phyloP scores from a whole-genome alignment of 108 stramenopile genomes.

The Tribonema minus region DNA sequence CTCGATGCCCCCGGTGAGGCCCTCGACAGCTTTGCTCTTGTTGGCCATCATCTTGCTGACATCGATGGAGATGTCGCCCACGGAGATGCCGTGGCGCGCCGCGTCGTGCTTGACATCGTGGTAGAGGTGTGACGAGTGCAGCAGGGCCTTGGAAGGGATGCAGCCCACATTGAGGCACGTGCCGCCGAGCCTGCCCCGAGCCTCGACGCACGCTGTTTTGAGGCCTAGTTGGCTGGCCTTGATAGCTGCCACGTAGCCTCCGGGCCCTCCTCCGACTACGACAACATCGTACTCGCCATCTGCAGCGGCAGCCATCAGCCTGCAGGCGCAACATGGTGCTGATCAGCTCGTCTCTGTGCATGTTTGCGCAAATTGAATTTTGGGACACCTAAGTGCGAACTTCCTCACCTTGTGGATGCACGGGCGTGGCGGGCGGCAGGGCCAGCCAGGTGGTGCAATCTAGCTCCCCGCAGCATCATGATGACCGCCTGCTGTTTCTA shows the following conservation, averaged over 20 bases:
- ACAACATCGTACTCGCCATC: slow-evolving; percentile 62
- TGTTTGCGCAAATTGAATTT: too few relatives aligned
- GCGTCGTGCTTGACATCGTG: slow-evolving; percentile 91
- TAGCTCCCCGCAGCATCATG: too few relatives aligned
- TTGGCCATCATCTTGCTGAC: slow-evolving; percentile 79
- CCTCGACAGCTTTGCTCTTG: slow-evolving; percentile 85
- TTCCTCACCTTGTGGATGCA: too few relatives aligned
- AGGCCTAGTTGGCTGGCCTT: slow-evolving; percentile 95
- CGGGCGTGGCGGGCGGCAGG: too few relatives aligned
- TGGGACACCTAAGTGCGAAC: too few relatives aligned
- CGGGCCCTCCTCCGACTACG: slow-evolving; percentile 90
- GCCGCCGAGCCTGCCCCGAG: slow-evolving; percentile 83
- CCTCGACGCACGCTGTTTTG: slow-evolving; percentile 97
- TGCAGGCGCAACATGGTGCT: too few relatives aligned
- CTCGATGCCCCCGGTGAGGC: slow-evolving; percentile 98
- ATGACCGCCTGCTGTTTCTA: too few relatives aligned
- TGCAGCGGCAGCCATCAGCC: too few relatives aligned
- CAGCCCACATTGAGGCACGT: slow-evolving; percentile 98
- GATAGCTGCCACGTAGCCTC: slow-evolving; percentile 98
- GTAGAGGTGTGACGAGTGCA: slow-evolving; percentile 84
- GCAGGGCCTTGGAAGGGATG: slow-evolving; percentile 98
- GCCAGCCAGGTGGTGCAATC: too few relatives aligned
- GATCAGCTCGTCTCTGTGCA: too few relatives aligned
- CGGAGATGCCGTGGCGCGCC: slow-evolving; percentile 80
- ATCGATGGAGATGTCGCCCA: slow-evolving; percentile 78